Conservation (phyloP, 345 rosid species). For the Passiflora organensis region DNA sequence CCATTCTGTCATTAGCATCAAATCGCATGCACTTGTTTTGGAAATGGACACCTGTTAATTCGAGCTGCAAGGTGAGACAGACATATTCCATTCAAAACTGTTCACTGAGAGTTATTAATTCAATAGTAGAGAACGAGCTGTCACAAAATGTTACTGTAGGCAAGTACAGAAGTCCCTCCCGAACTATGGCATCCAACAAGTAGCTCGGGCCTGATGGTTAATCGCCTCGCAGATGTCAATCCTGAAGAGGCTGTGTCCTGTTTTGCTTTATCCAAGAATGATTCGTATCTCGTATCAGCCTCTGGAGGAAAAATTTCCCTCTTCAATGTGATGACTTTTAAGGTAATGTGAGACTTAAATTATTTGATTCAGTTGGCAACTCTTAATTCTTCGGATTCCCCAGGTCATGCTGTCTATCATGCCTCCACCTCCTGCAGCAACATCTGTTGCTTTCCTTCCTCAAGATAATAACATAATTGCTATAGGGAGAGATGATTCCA, state of each 20-base stretch:
- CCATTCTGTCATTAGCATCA: slow-evolving; percentile 41
- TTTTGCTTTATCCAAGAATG: slow-evolving; percentile 37
- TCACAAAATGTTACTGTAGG: slow-evolving; percentile 22
- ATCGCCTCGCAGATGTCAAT: slow-evolving; percentile 22
- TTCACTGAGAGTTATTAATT: slow-evolving; percentile 2
- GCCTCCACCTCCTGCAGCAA: slow-evolving; percentile 32
- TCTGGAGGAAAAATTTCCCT: slow-evolving; percentile 42
- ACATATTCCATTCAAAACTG: background rate
- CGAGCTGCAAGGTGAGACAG: slow-evolving; percentile 26
- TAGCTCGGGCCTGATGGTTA: slow-evolving; percentile 23
- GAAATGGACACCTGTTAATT: slow-evolving; percentile 35
- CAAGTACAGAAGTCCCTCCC: slow-evolving; percentile 27
- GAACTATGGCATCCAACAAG: slow-evolving; percentile 30
- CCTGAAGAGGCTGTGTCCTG: slow-evolving; percentile 28
- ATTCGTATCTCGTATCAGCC: slow-evolving; percentile 40
- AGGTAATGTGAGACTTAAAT: slow-evolving; percentile 16
- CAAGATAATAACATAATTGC: slow-evolving; percentile 39
- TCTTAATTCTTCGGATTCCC: slow-evolving; percentile 6
- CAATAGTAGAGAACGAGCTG: background rate
- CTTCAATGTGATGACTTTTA: slow-evolving; percentile 34
- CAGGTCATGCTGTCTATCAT: slow-evolving; percentile 27
- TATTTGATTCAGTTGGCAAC: background rate
- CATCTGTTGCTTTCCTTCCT: slow-evolving; percentile 36
- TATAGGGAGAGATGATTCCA: slow-evolving; percentile 36
- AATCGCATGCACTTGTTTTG: slow-evolving; percentile 35